Conservation (phyloP, 2,329 filamentous ascomycete species). For the Trichoderma sp. region DNA sequence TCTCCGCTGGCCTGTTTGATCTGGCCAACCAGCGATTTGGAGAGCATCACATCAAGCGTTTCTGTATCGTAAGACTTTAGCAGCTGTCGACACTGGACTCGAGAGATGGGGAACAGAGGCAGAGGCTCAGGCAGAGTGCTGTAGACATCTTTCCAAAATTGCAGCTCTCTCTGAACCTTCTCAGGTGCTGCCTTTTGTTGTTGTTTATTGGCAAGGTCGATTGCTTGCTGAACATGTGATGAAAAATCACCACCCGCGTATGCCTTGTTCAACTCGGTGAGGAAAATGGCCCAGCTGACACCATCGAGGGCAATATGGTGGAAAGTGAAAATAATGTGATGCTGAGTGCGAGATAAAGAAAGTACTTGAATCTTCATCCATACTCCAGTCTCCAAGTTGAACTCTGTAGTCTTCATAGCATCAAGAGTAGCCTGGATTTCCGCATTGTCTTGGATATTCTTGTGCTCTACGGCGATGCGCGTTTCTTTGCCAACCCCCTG, state of each 20-base stretch:
- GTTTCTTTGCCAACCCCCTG: neutral
- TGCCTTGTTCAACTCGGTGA: neutral
- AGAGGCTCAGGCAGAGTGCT: neutral
- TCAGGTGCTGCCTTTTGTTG: neutral
- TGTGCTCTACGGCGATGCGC: neutral
- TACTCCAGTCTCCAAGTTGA: neutral
- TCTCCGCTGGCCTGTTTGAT: neutral
- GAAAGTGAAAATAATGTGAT: neutral
- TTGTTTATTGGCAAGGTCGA: neutral
- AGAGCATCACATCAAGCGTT: neutral
- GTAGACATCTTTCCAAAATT: neutral
- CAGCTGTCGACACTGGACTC: neutral
- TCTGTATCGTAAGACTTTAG: neutral
- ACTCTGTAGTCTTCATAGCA: neutral
- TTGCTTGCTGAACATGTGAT: neutral
- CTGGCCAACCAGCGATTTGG: neutral
- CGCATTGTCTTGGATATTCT: neutral
- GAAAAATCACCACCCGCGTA: neutral
- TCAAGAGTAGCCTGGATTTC: neutral
- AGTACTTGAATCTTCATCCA: neutral
- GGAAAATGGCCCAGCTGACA: neutral
- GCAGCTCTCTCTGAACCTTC: neutral
- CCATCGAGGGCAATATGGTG: neutral
- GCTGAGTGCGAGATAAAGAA: neutral
- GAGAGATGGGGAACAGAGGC: neutral